A percentile compares a stretch with the other conserved stretches of the same genome.
phyloP scores from a whole-genome alignment of 352 stramenopile species.

The Elongisporangium anandrum region DNA sequence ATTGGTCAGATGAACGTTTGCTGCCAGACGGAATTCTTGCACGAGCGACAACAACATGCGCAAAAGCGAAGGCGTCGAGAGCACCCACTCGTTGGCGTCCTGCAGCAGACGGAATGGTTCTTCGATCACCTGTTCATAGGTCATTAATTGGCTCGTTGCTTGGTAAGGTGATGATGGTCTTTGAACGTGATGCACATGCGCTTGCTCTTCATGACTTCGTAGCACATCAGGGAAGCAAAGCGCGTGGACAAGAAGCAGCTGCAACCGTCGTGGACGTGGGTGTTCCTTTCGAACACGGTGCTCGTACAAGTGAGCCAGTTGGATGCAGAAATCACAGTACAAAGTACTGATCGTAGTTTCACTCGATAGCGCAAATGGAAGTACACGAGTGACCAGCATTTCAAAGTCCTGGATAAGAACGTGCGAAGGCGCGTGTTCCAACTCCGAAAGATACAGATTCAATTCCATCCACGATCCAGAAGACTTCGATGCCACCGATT shows the following conservation, averaged over 20 bases:
- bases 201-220: conserved; percentile 9
- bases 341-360: conserved; percentile 5
- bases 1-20: conserved; percentile 37
- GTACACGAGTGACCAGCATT: conserved; percentile 25
- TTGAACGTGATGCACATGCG: conserved; percentile 15
- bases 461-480: conserved; percentile 24
- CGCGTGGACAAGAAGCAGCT: conserved; percentile 37
- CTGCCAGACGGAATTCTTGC: conserved; percentile 31
- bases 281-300: conserved; percentile 21
- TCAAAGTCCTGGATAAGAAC: conserved; percentile 24
- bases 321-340: conserved; percentile 19
- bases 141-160: conserved; percentile 21
- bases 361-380: conserved; percentile 20
- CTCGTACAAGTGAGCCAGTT: conserved; percentile 34
- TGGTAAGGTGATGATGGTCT: conserved; percentile 1
- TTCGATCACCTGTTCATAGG: conserved; percentile 41
- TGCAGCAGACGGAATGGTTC: conserved; percentile 53
- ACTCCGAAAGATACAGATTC: conserved; percentile 15
- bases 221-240: conserved; percentile 43
- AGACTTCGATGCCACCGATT: neutral
- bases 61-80: conserved; percentile 34
- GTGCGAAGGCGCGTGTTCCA: conserved; percentile 28
- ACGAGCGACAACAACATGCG: conserved; percentile 34
- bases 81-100: conserved; percentile 28
- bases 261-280: conserved; percentile 14